Evolutionary conservation across 2,329 filamentous ascomycete species (phyloP).

Genomic region (Neurospora sp.): DNA sequence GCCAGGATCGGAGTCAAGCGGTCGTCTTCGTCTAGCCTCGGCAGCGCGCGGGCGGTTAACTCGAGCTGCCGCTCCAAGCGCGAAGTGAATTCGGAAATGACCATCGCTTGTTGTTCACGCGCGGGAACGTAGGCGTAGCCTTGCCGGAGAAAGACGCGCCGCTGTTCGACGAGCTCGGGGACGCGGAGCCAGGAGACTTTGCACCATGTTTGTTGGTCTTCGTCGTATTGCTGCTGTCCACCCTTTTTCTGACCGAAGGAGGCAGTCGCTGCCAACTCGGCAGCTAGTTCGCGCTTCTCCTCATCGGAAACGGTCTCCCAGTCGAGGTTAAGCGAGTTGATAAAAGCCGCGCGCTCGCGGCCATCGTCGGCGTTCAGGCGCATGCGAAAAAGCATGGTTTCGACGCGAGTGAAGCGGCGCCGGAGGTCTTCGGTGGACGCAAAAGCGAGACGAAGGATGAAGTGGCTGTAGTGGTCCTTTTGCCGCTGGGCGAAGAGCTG

Average conservation of each 20-base stretch:
- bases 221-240: conserved; percentile 21
- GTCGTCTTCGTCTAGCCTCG: conserved; percentile 91
- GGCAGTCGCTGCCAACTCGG: conserved; percentile 47
- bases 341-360: conserved; percentile 64
- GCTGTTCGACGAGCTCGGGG: conserved; percentile 74
- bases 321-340: conserved; percentile 65
- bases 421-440: conserved; percentile 84
- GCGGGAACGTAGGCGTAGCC: conserved; percentile 90
- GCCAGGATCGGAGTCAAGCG: conserved; percentile 60
- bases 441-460: conserved; percentile 90
- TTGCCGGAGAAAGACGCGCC: conserved; percentile 63
- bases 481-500: conserved; percentile 64
- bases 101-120: conserved; percentile 78
- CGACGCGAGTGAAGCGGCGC: conserved; percentile 73
- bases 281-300: conserved; percentile 57
- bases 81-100: conserved; percentile 74
- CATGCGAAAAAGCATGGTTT: conserved; percentile 81
- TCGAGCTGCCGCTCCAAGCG: conserved; percentile 75
- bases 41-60: conserved; percentile 83
- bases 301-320: conserved; percentile 76
- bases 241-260: conserved; percentile 28
- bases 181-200: conserved; percentile 95
- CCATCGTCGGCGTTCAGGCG: conserved; percentile 69
- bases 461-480: conserved; percentile 96
- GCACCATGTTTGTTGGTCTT: conserved; percentile 82